These are phyloP conservation scores for Polyplosphaeria fusca DNA, from an alignment of 495 filamentous ascomycete species.

Conservation along the genomic window DNA sequence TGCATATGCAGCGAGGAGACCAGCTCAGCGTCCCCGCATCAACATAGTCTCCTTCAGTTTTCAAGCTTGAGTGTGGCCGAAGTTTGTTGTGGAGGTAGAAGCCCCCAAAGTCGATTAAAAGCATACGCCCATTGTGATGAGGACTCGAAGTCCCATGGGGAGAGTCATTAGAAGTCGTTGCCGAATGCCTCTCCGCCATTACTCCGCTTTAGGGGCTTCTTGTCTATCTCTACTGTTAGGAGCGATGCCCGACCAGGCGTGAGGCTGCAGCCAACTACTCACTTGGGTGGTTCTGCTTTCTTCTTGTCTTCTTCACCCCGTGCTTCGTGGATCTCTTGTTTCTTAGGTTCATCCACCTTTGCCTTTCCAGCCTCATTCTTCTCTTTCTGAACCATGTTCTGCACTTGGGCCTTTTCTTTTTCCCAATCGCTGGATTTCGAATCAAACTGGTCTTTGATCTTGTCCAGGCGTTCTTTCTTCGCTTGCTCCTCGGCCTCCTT, in stretches of 20 bases:
- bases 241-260: too few relatives aligned
- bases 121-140: too few relatives aligned
- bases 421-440: slow-evolving; percentile 58
- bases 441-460: slow-evolving; percentile 69
- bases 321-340: slow-evolving; percentile 2
- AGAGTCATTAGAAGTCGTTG: slow-evolving; percentile 13
- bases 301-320: slow-evolving; percentile 43
- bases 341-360: slow-evolving; percentile 1
- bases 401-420: slow-evolving; percentile 72
- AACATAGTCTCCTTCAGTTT: background rate
- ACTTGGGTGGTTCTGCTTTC: slow-evolving; percentile 6
- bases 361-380: slow-evolving; percentile 49
- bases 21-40: background rate
- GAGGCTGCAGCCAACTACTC: too few relatives aligned
- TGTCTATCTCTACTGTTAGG: slow-evolving; percentile 1
- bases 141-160: too few relatives aligned
- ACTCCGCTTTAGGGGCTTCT: background rate
- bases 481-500: slow-evolving; percentile 68
- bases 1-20: background rate
- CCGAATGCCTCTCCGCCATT: slow-evolving; percentile 1
- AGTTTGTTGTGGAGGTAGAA: too few relatives aligned
- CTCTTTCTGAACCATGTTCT: slow-evolving; percentile 61
- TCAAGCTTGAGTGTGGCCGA: too few relatives aligned
- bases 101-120: too few relatives aligned
- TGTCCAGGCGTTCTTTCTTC: slow-evolving; percentile 60